These are phyloP conservation scores for Blastomyces gilchristii DNA, from an alignment of 2,329 filamentous ascomycete genomes.

Conservation along the genomic window DNA sequence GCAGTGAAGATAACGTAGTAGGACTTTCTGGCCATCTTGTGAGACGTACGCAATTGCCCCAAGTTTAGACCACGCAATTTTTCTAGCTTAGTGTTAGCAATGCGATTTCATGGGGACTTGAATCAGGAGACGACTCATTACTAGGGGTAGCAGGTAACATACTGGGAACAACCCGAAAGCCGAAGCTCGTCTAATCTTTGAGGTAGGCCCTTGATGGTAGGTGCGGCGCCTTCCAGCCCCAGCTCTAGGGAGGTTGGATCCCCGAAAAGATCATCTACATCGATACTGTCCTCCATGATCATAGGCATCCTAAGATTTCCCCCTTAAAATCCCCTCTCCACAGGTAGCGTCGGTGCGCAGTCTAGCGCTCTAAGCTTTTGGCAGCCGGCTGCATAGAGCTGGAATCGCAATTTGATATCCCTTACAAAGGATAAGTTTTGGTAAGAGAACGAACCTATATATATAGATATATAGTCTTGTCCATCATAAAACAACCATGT, in stretches of 20 bases:
- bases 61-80: constrained; percentile 76
- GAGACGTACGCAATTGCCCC: constrained; percentile 78
- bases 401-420: not conserved
- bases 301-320: constrained; percentile 34
- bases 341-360: not conserved
- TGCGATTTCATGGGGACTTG: not conserved
- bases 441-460: not conserved
- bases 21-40: constrained; percentile 57
- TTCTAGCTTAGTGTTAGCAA: constrained; percentile 42
- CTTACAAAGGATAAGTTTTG: not conserved
- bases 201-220: constrained; percentile 56
- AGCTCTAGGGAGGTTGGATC: constrained; percentile 50
- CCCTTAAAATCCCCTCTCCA: not conserved
- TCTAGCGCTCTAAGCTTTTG: not conserved
- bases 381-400: not conserved
- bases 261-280: constrained; percentile 66
- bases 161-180: constrained; percentile 71
- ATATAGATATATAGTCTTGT: not conserved
- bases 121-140: not conserved
- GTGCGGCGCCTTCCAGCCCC: constrained; percentile 45
- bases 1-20: constrained; percentile 62
- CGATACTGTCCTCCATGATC: constrained; percentile 49
- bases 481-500: not conserved
- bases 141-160: constrained; percentile 31
- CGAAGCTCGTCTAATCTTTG: constrained; percentile 68